phyloP scores from a whole-genome alignment of 2,329 filamentous ascomycete species.

The Penicillium freii region DNA sequence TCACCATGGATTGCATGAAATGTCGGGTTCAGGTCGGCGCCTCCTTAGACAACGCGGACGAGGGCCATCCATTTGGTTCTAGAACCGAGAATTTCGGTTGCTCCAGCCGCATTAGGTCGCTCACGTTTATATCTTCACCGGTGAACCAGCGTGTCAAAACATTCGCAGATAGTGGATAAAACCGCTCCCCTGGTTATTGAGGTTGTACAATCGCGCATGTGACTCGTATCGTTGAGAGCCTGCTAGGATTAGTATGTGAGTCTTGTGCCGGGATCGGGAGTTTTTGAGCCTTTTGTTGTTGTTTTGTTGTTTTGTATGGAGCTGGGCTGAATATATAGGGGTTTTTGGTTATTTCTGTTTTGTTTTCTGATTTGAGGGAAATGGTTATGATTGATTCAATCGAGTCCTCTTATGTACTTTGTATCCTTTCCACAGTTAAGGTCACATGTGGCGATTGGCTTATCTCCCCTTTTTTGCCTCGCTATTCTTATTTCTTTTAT shows the following conservation, averaged over 20 bases:
- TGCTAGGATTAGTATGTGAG: not conserved
- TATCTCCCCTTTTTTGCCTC: not conserved
- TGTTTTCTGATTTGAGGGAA: not conserved
- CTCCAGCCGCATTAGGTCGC: not conserved
- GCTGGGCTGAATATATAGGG: not conserved
- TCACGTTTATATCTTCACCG: not conserved
- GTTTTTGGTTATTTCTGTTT: not conserved
- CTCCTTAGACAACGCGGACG: not conserved
- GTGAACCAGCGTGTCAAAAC: not conserved
- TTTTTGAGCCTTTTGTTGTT: not conserved
- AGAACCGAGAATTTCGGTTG: not conserved
- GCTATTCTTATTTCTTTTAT: not conserved
- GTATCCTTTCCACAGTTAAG: not conserved
- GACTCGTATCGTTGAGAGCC: not conserved
- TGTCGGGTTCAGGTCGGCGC: not conserved
- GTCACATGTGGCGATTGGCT: constrained; percentile 1
- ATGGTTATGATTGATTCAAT: not conserved
- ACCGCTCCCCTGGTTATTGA: not conserved
- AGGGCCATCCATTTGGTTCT: not conserved
- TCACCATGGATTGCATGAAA: not conserved
- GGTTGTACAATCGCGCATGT: not conserved
- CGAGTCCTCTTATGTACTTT: not conserved
- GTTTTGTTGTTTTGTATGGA: not conserved
- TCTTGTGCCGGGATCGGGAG: not conserved
- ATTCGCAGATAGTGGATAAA: not conserved